phyloP scores from a whole-genome alignment of 352 stramenopile species.

The Globisporangium parvum region DNA sequence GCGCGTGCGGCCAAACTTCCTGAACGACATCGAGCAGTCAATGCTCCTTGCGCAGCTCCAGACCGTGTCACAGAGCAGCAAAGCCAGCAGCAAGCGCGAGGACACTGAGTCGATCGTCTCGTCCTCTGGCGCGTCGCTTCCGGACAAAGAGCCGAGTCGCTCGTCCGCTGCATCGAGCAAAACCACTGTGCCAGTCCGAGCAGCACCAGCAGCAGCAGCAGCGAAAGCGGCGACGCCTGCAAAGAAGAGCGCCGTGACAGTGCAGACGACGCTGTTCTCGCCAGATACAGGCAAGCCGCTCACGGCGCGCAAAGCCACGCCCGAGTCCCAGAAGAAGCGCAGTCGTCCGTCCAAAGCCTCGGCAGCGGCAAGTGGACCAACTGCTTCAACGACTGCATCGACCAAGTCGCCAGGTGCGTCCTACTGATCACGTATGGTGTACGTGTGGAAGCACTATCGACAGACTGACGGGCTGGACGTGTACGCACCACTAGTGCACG shows the following conservation, averaged over 20 bases:
- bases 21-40: slow-evolving; percentile 52
- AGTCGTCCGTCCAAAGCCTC: slow-evolving; percentile 18
- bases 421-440: too few species aligned
- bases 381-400: neutral
- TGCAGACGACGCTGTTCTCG: slow-evolving; percentile 35
- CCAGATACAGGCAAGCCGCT: slow-evolving; percentile 31
- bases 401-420: slow-evolving; percentile 19
- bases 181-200: neutral
- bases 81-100: slow-evolving; percentile 10
- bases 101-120: slow-evolving; percentile 12
- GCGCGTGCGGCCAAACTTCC: slow-evolving; percentile 46
- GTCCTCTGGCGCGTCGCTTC: slow-evolving; percentile 5
- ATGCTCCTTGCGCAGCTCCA: slow-evolving; percentile 54
- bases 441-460: too few species aligned
- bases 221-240: slow-evolving; percentile 7
- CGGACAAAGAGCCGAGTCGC: slow-evolving; percentile 7
- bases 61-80: slow-evolving; percentile 20
- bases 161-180: neutral
- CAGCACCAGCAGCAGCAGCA: neutral
- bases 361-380: slow-evolving; percentile 9
- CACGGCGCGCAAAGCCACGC: slow-evolving; percentile 21
- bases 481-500: neutral
- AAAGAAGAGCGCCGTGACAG: slow-evolving; percentile 28
- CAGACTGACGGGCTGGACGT: neutral
- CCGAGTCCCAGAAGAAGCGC: slow-evolving; percentile 39